These are phyloP conservation scores for Paspalum vaginatum DNA, from an alignment of 176 grass and related monocot genomes.

Conservation along the genomic window DNA sequence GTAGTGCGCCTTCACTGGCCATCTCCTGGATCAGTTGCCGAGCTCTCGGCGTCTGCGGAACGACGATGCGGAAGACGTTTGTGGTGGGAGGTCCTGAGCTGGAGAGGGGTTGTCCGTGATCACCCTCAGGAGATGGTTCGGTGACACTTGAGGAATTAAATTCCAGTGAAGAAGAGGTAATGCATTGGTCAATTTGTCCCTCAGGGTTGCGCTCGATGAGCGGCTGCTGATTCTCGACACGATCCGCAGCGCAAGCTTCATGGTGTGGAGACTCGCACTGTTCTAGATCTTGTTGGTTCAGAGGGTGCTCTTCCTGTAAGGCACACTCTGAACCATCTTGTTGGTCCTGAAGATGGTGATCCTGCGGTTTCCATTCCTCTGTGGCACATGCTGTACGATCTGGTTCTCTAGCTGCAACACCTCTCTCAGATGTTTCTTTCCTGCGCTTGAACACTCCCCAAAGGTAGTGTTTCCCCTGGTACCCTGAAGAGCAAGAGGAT, in stretches of 20 bases:
- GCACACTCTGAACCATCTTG: background rate
- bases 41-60: background rate
- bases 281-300: background rate
- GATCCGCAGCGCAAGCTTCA: background rate
- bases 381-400: background rate
- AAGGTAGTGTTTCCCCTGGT: constrained; percentile 52
- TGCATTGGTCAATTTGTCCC: background rate
- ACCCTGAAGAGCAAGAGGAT: constrained; percentile 38
- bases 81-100: background rate
- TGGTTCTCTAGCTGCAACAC: constrained; percentile 25
- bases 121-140: background rate
- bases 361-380: constrained; percentile 30
- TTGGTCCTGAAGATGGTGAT: constrained; percentile 25
- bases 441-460: constrained; percentile 58
- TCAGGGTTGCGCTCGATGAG: background rate
- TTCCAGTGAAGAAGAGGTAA: background rate
- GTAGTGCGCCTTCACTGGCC: constrained; percentile 34
- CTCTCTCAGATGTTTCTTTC: constrained; percentile 14
- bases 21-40: constrained; percentile 46
- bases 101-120: background rate
- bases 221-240: background rate
- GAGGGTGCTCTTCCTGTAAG: background rate
- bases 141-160: background rate
- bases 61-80: constrained; percentile 14
- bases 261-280: background rate